Evolutionary conservation across 2,329 filamentous ascomycete species (phyloP).

Genomic region (Pseudogymnoascus sp.): DNA sequence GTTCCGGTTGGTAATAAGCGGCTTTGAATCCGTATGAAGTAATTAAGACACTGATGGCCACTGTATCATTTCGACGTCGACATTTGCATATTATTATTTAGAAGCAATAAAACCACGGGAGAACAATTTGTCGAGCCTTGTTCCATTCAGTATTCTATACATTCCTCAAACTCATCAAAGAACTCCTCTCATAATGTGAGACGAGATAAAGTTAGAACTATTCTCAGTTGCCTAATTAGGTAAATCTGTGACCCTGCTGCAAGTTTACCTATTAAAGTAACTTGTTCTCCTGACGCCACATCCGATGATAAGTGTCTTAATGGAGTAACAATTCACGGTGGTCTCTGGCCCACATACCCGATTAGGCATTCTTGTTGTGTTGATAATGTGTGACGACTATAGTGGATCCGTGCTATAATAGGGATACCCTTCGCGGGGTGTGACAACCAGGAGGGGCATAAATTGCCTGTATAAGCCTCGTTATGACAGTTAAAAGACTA

Average conservation of each 20-base stretch:
- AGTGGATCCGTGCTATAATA: neutral
- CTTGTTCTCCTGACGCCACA: neutral
- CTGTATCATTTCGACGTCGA: neutral
- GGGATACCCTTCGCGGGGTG: neutral
- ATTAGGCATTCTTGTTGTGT: neutral
- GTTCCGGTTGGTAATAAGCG: neutral
- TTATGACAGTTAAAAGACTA: neutral
- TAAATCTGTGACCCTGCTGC: neutral
- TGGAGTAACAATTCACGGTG: neutral
- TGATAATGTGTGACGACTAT: neutral
- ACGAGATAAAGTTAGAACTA: neutral
- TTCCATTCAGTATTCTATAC: neutral
- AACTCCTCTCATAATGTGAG: neutral
- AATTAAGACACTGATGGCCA: neutral
- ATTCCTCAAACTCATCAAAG: neutral
- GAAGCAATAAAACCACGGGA: neutral
- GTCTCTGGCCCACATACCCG: neutral
- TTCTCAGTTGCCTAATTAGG: neutral
- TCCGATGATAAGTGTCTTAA: neutral
- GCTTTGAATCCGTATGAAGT: neutral
- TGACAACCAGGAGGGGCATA: neutral
- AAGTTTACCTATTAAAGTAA: neutral
- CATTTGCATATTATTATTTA: neutral
- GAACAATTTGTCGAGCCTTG: neutral
- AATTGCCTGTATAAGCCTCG: neutral